Evolutionary conservation across 176 grass and related monocot genomes (phyloP).

Genomic region (Carex cristatella): DNA sequence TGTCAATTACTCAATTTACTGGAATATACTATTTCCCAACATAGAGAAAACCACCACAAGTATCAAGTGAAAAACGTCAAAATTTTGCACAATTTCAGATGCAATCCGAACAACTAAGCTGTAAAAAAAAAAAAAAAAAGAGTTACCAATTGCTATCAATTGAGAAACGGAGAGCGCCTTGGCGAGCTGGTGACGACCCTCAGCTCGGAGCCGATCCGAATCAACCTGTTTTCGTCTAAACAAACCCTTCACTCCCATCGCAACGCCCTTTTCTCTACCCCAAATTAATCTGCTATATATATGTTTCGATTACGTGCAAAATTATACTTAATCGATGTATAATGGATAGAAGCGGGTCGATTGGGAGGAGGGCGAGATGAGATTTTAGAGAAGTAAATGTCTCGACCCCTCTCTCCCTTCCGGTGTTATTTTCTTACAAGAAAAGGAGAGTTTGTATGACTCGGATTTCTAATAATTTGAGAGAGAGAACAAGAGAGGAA

Average conservation of each 20-base stretch:
- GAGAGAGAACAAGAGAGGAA: not conserved
- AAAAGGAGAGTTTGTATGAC: not conserved
- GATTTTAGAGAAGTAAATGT: conserved; percentile 3
- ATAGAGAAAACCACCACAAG: conserved; percentile 3
- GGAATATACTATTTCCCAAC: not conserved
- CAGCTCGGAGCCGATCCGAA: conserved; percentile 50
- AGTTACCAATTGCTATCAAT: conserved; percentile 67
- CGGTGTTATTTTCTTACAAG: not conserved
- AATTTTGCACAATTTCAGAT: not conserved
- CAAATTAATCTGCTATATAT: conserved; percentile 3
- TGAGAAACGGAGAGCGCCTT: conserved; percentile 68
- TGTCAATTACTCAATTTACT: not conserved
- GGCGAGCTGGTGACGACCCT: conserved; percentile 60
- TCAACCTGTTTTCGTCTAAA: conserved; percentile 91
- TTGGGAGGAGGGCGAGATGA: not conserved
- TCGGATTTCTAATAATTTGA: not conserved
- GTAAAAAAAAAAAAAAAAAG: not conserved
- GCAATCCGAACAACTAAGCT: not conserved
- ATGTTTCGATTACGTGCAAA: not conserved
- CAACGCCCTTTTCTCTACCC: conserved; percentile 27
- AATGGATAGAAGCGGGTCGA: not conserved
- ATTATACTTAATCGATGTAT: not conserved
- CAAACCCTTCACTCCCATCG: conserved; percentile 34
- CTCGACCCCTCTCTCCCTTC: not conserved
- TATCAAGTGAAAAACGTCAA: not conserved